Evolutionary conservation across 352 stramenopile species (phyloP).

Genomic region (Globisporangium cystogenes): DNA sequence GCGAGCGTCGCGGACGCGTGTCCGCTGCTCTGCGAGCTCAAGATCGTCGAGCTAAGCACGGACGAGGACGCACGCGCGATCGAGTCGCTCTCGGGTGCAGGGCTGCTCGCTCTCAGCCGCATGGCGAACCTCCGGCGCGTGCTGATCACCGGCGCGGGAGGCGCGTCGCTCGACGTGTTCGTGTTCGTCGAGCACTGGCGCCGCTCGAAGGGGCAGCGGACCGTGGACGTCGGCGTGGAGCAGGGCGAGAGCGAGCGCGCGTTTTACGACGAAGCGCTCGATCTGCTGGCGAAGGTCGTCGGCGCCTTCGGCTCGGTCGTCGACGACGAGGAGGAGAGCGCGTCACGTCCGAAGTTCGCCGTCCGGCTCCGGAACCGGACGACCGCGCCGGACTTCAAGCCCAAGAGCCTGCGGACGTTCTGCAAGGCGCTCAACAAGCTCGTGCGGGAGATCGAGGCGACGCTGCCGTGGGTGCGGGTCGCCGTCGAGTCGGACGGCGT

Average conservation of each 20-base stretch:
- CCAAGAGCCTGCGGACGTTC: constrained; percentile 5
- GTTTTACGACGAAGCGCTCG: constrained; percentile 12
- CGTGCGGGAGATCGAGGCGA: background rate
- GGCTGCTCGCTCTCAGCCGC: background rate
- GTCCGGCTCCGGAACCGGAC: constrained; percentile 9
- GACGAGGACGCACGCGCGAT: background rate
- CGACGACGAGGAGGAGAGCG: background rate
- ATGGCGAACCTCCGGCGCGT: constrained; percentile 4
- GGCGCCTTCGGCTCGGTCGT: background rate
- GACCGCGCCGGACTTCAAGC: constrained; percentile 7
- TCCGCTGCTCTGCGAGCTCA: constrained; percentile 3
- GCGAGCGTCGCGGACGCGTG: constrained; percentile 1
- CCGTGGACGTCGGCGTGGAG: constrained; percentile 7
- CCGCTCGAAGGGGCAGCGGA: constrained; percentile 2
- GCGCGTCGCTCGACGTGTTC: background rate
- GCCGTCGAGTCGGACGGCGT: constrained; percentile 8
- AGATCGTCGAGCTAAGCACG: constrained; percentile 7
- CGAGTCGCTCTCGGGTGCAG: constrained; percentile 2
- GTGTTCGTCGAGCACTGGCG: constrained; percentile 9
- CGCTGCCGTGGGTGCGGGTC: constrained; percentile 4
- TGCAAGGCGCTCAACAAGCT: constrained; percentile 7
- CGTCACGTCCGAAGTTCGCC: background rate
- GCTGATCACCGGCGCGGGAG: constrained; percentile 5
- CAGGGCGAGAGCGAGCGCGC: constrained; percentile 7
- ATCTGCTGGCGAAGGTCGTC: constrained; percentile 3